phyloP scores from a whole-genome alignment of 1,284 basidiomycete species.

The Entoloma clypeatum region DNA sequence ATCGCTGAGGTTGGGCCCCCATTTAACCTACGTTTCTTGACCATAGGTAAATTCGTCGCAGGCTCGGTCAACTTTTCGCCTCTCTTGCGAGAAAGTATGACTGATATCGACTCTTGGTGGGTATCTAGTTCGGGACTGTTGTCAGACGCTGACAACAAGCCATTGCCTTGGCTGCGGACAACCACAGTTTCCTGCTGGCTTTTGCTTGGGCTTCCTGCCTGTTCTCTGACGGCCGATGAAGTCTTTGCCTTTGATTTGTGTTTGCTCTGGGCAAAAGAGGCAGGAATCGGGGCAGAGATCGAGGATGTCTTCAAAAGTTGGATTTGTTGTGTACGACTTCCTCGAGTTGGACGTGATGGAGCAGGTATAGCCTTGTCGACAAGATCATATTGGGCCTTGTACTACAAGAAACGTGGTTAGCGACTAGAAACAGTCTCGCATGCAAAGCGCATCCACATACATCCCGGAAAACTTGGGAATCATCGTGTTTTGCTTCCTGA shows the following conservation, averaged over 20 bases:
- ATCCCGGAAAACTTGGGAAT: constrained; percentile 68
- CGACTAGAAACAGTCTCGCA: constrained; percentile 5
- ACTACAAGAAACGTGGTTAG: constrained; percentile 39
- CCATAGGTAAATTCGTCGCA: background rate
- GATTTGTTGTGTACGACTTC: constrained; percentile 52
- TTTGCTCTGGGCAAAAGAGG: constrained; percentile 20
- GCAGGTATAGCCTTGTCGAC: constrained; percentile 44
- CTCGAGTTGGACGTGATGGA: constrained; percentile 60
- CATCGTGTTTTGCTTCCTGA: constrained; percentile 71
- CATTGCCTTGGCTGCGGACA: background rate
- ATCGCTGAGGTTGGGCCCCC: background rate
- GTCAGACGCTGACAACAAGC: constrained; percentile 2
- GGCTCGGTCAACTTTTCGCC: background rate
- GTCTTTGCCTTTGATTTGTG: constrained; percentile 15
- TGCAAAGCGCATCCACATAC: constrained; percentile 41
- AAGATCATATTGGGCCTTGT: constrained; percentile 61
- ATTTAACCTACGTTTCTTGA: background rate
- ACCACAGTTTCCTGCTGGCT: constrained; percentile 12
- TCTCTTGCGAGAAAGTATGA: constrained; percentile 2
- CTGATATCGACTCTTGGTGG: constrained; percentile 13
- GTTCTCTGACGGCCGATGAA: constrained; percentile 25
- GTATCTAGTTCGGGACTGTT: constrained; percentile 3
- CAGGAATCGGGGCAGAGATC: constrained; percentile 20
- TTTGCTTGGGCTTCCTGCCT: constrained; percentile 21
- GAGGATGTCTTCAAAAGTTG: constrained; percentile 32